phyloP scores from a whole-genome alignment of 2,329 filamentous ascomycete species.

The Penicillium olsonii region DNA sequence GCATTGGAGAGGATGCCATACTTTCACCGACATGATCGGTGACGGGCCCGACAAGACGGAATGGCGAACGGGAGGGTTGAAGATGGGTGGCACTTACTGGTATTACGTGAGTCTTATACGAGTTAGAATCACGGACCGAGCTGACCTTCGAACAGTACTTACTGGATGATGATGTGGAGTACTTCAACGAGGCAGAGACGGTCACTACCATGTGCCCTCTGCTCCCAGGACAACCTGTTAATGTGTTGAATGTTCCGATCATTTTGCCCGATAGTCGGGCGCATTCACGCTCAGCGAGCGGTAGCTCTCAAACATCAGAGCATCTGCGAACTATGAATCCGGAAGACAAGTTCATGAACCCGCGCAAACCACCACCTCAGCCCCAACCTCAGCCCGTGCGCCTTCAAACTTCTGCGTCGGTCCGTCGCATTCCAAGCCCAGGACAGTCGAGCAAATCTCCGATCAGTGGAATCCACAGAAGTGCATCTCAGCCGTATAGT shows the following conservation, averaged over 20 bases:
- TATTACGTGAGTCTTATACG: slow-evolving; percentile 69
- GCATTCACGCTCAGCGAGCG: slow-evolving; percentile 65
- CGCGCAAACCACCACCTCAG: slow-evolving; percentile 59
- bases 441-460: slow-evolving; percentile 31
- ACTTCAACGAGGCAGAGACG: slow-evolving; percentile 70
- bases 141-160: slow-evolving; percentile 66
- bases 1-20: slow-evolving; percentile 85
- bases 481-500: slow-evolving; percentile 39
- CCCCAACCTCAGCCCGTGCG: slow-evolving; percentile 48
- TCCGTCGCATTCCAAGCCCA: slow-evolving; percentile 26
- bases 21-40: slow-evolving; percentile 80
- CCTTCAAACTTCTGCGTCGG: slow-evolving; percentile 48
- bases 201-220: slow-evolving; percentile 80
- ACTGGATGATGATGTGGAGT: slow-evolving; percentile 75
- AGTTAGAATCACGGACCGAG: slow-evolving; percentile 1
- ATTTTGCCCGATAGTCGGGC: slow-evolving; percentile 56
- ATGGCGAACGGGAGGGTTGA: slow-evolving; percentile 75
- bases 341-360: slow-evolving; percentile 71
- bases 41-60: slow-evolving; percentile 65
- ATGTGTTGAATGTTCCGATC: slow-evolving; percentile 77
- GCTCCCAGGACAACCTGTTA: slow-evolving; percentile 83
- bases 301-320: slow-evolving; percentile 60
- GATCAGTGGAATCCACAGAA: slow-evolving; percentile 27
- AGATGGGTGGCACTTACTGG: slow-evolving; percentile 92
- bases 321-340: slow-evolving; percentile 73